Evolutionary conservation across 208 protist genomes (phyloP).

Genomic region (Trypanosoma vivax): DNA sequence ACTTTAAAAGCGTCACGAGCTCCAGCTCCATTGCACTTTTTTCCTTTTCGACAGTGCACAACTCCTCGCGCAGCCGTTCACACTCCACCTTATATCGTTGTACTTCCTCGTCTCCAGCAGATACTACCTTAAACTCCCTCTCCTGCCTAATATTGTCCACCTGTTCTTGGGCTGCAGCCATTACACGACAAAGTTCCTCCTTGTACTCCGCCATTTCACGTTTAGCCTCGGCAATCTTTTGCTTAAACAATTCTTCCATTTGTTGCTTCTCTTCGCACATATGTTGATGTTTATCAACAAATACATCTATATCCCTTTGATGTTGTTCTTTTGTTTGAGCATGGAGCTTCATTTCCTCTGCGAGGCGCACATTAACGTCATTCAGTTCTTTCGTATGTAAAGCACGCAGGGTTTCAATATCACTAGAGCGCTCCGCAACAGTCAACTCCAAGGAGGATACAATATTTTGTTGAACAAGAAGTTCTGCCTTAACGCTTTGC

Average conservation of each 20-base stretch:
- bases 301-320: conserved; percentile 42
- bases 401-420: conserved; percentile 72
- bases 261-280: conserved; percentile 67
- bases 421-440: conserved; percentile 75
- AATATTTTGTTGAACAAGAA: conserved; percentile 80
- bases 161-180: neutral
- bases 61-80: neutral
- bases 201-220: conserved; percentile 11
- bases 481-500: conserved; percentile 86
- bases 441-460: conserved; percentile 74
- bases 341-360: conserved; percentile 37
- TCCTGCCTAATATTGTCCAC: neutral
- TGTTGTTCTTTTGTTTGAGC: conserved; percentile 23
- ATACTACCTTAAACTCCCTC: neutral
- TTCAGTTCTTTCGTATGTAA: conserved; percentile 45
- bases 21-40: neutral
- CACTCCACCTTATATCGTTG: conserved; percentile 4
- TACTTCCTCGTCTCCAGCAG: neutral
- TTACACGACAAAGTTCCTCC: neutral
- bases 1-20: neutral
- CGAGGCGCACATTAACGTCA: conserved; percentile 33
- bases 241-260: conserved; percentile 35
- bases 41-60: neutral
- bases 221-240: conserved; percentile 14
- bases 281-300: conserved; percentile 43